Evolutionary conservation across 345 rosid genomes (phyloP), one percentile per base, ranked within the genome.

Genomic region (Cardamine resedifolia): DNA sequence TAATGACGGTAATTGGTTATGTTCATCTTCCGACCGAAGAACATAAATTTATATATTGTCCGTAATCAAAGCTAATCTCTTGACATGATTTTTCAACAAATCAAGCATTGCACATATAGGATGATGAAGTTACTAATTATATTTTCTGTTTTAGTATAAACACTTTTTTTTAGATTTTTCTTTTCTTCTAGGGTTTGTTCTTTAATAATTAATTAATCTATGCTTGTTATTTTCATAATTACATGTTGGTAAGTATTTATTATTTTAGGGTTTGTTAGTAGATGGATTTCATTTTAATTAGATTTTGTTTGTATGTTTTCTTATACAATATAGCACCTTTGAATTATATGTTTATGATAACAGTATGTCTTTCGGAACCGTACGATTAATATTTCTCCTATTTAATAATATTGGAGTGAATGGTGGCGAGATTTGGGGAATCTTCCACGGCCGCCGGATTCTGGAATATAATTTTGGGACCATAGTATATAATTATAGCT

Each of bases 1-100:
- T 69, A 71, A 72, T 78, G 83, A 88, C 71, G 96, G 85, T 78
- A 84, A 91, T 34, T 90, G 98, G 97, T 84, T 88, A 77, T 90
- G 96, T 77, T 85, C 96, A 21, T 90, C 97, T 41, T 75, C 92
- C 73, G 83, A 56, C 70, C 66, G 66, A 34, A 67, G 74, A 72
- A 66, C 70, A 11, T 72, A 61, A 55, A 6, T 6, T 21, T 11
- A 21, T 30, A 34, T 26, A 34, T 28, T 72, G 28, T 21, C 53
- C 18, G 7, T 14, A 56, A 45, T 19, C 43, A 34, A 33, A 47
- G 51, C 31, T 73, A 65, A 75, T 60, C 41, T 68, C 68, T 75
- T 68, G 58, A 62, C 44, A 26, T 53, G 11, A 47, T 57, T 57
- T 64, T 36, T 68, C 55, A 31, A 34, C n/a, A 56, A 44, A 55